Conservation (phyloP, 2,329 filamentous ascomycete genomes). For the Aspergillus brasiliensis region DNA sequence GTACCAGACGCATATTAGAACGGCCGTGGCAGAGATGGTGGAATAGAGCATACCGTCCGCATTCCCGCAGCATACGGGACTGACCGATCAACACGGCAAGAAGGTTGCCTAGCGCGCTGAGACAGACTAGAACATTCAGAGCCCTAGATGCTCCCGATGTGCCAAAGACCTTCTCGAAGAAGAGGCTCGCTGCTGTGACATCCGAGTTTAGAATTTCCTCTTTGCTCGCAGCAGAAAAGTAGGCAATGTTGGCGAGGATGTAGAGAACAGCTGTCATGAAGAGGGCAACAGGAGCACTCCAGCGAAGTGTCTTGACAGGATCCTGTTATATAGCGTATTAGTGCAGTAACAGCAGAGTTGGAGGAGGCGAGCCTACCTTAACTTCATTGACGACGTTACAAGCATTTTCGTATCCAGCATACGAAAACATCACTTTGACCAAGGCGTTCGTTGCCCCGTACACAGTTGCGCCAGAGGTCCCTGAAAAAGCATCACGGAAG, state of each 20-base stretch:
- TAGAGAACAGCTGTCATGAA: constrained; percentile 58
- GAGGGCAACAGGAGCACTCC: constrained; percentile 54
- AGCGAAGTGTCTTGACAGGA: constrained; percentile 58
- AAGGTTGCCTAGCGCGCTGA: constrained; percentile 63
- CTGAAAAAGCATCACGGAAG: constrained; percentile 58
- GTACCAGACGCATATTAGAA: too few species aligned
- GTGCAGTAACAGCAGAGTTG: not conserved
- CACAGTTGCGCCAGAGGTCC: constrained; percentile 45
- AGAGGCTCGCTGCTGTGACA: constrained; percentile 59
- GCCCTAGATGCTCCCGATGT: constrained; percentile 51
- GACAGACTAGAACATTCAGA: constrained; percentile 59
- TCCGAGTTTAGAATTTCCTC: constrained; percentile 56
- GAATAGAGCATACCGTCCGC: constrained; percentile 48
- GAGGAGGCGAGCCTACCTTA: constrained; percentile 35
- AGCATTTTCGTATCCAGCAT: constrained; percentile 60
- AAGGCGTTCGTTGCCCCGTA: constrained; percentile 59
- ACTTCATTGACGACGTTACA: constrained; percentile 66
- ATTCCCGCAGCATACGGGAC: constrained; percentile 62
- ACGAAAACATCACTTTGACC: constrained; percentile 62
- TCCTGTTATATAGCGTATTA: constrained; percentile 41
- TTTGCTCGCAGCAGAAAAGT: constrained; percentile 60
- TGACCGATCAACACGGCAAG: constrained; percentile 58
- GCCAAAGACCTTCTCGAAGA: constrained; percentile 63
- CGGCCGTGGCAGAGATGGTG: not conserved
- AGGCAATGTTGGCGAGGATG: constrained; percentile 62